Evolutionary conservation across 495 filamentous ascomycete genomes (phyloP), one percentile per base, ranked within the genome.

Genomic region (Aspergillus kassunensis): DNA sequence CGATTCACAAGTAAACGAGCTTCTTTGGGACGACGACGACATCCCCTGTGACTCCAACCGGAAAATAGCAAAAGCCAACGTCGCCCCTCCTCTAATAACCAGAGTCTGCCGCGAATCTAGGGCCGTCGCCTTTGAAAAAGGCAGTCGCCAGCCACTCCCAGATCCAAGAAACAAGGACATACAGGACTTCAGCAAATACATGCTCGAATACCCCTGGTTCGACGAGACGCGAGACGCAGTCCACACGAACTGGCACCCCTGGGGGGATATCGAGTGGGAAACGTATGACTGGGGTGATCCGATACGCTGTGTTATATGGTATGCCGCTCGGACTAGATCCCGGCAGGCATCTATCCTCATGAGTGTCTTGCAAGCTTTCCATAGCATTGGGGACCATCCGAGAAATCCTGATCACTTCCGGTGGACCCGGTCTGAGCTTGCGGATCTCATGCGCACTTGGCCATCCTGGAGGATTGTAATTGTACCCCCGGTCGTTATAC

Each of bases 211-310:
- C 5, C 43, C 24, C 3, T 45, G 43, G 43, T 25, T 45, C 0
- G 43, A 45, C 18, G 2, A 10, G 19, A 10, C n/a, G 18, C 29
- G 29, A 1, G 30, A 23, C n/a, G 6, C 16, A 12, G 44, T 47
- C 16, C 31, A 47, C 19, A 3, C 36, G 29, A 47, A 47, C 29
- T 47, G 44, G 44, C 6, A 23, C 6, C 29, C 44, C 6, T 10
- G 11, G 10, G 15, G 16, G 27, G 44, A 47, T 47, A 47, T 47
- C 19, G 31, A 47, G 13, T 36, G 15, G 30, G 18, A 23, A 6
- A 34, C 7, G 11, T 47, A 36, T 24, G 31, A 36, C n/a, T 36
- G 29, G 30, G 44, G 44, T 11, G 44, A 36, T 35, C 44, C 44
- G 3, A 19, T 47, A 11, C 29, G 44, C 10, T 34, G 44, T 24